Conservation (phyloP, 2,329 filamentous ascomycete species). For the Sporothrix protearum region DNA sequence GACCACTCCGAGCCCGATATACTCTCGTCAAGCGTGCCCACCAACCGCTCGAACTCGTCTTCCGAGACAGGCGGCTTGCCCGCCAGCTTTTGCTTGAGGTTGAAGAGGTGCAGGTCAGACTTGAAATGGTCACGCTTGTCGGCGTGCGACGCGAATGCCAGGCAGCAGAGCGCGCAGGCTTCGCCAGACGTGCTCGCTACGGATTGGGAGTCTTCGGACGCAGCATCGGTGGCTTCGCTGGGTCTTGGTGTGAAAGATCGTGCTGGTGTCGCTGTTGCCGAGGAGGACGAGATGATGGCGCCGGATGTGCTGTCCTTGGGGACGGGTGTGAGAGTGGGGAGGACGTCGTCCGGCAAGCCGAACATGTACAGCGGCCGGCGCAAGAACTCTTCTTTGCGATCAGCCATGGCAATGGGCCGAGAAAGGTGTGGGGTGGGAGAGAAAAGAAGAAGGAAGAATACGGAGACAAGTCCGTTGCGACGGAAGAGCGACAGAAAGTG, state of each 20-base stretch:
- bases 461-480: not conserved
- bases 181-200: conserved; percentile 49
- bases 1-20: conserved; percentile 81
- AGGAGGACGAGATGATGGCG: not conserved
- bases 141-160: conserved; percentile 66
- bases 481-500: not conserved
- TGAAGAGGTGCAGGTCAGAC: conserved; percentile 91
- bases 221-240: conserved; percentile 25
- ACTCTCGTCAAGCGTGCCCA: conserved; percentile 84
- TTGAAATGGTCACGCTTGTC: conserved; percentile 84
- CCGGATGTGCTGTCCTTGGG: conserved; percentile 48
- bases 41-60: conserved; percentile 76
- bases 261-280: conserved; percentile 20
- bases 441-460: not conserved
- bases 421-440: not conserved
- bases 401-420: conserved; percentile 2
- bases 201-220: not conserved
- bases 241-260: not conserved
- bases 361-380: conserved; percentile 62
- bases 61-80: conserved; percentile 71
- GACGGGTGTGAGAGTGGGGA: conserved; percentile 57
- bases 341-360: conserved; percentile 71
- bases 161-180: conserved; percentile 74
- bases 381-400: conserved; percentile 43
- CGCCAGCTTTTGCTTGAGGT: conserved; percentile 85